These are phyloP conservation scores for Abrus precatorius DNA, from an alignment of 306 rosid species.

Conservation along the genomic window DNA sequence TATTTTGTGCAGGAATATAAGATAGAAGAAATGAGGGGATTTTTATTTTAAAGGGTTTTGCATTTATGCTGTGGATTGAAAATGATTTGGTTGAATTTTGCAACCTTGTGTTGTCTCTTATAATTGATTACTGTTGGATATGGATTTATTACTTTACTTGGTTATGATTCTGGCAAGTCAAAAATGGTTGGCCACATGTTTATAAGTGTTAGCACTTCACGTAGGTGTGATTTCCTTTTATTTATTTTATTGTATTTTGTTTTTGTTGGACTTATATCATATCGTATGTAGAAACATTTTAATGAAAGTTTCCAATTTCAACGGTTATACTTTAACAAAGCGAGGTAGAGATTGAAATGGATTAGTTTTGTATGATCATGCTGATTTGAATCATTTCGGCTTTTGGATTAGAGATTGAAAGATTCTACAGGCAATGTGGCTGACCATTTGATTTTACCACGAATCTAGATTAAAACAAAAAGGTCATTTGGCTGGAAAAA, in stretches of 20 bases:
- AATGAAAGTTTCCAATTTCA: conserved; percentile 6
- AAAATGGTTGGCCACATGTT: conserved; percentile 35
- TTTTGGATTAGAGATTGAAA: too few relatives aligned
- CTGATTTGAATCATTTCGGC: too few relatives aligned
- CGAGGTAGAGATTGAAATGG: too few relatives aligned
- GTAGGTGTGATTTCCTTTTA: background rate
- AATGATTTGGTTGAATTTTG: conserved; percentile 16
- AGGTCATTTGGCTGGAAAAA: too few relatives aligned
- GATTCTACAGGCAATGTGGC: too few relatives aligned
- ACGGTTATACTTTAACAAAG: background rate
- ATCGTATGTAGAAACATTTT: conserved; percentile 7
- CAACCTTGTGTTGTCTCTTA: background rate
- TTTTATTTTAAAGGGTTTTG: conserved; percentile 12
- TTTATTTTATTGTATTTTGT: background rate
- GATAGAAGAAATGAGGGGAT: background rate
- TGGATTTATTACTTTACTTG: conserved; percentile 1
- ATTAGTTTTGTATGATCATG: too few relatives aligned
- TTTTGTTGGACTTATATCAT: conserved; percentile 23
- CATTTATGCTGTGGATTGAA: conserved; percentile 34
- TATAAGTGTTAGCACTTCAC: background rate
- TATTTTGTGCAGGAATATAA: conserved; percentile 20
- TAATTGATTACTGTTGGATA: background rate
- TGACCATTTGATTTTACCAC: too few relatives aligned
- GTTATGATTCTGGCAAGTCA: conserved; percentile 17
- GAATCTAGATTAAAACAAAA: too few relatives aligned